Evolutionary conservation across 768 basidiomycete species (phyloP).

Genomic region (Tulasnella sp.): DNA sequence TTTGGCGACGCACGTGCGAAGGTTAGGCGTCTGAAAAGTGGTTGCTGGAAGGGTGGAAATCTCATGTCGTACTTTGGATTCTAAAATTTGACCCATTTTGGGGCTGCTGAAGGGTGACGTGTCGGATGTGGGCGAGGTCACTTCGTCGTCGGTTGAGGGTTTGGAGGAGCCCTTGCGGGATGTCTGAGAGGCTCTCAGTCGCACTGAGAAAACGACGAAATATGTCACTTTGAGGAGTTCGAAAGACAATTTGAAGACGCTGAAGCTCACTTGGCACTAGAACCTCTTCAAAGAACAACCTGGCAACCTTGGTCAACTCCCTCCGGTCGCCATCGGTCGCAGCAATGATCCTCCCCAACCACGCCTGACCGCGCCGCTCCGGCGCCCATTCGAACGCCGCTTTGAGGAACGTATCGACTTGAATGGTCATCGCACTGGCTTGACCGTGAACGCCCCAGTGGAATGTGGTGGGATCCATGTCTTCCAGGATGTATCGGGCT

Average conservation of each 20-base stretch:
- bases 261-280: not conserved
- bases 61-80: not conserved
- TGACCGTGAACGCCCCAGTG: not conserved
- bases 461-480: not conserved
- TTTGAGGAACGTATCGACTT: not conserved
- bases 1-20: not conserved
- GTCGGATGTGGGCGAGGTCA: not conserved
- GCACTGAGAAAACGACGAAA: not conserved
- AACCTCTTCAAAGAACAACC: not conserved
- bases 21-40: not conserved
- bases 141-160: not conserved
- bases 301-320: not conserved
- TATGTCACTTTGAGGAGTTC: not conserved
- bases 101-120: not conserved
- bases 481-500: not conserved
- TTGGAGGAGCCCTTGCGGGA: not conserved
- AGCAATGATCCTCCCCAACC: not conserved
- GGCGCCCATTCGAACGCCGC: not conserved
- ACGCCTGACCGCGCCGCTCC: not conserved
- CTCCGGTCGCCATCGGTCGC: not conserved
- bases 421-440: not conserved
- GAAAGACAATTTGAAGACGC: not conserved
- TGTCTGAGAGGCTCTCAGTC: not conserved
- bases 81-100: not conserved
- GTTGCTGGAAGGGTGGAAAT: not conserved